Percentiles rank a stretch among this genome's conserved stretches.
Conservation (phyloP, 2,329 filamentous ascomycete genomes). For the Erysiphe pulchra region DNA sequence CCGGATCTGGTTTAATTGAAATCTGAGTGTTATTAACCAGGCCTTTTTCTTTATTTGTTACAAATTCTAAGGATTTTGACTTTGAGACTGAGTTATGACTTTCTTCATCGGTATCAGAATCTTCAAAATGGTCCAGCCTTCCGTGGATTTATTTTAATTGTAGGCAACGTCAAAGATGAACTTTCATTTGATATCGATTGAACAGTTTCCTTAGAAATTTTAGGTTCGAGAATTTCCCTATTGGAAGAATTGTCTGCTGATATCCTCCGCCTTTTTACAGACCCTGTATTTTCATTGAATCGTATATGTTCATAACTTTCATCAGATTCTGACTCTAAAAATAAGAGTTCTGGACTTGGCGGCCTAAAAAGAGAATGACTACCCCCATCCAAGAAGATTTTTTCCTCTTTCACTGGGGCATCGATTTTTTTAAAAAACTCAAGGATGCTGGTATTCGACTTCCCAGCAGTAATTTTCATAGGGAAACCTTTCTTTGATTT, state of each 20-base stretch:
- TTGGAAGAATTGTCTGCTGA: constrained; percentile 2
- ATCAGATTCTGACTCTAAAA: constrained; percentile 3
- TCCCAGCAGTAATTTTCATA: constrained; percentile 6
- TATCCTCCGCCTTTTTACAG: constrained; percentile 20
- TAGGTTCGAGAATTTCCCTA: neutral
- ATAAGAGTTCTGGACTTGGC: constrained; percentile 1
- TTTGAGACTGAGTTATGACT: constrained; percentile 6
- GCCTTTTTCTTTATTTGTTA: neutral
- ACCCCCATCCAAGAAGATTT: constrained; percentile 24
- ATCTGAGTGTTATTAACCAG: neutral
- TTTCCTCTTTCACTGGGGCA: constrained; percentile 22
- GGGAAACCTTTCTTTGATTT: constrained; percentile 7
- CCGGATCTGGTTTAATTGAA: neutral
- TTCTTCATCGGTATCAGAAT: constrained; percentile 37
- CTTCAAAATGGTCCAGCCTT: constrained; percentile 41
- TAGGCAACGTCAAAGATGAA: neutral
- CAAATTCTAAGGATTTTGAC: neutral
- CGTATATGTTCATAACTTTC: constrained; percentile 9
- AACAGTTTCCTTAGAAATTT: neutral
- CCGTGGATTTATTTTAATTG: constrained; percentile 5
- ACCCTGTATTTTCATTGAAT: constrained; percentile 16
- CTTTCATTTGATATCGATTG: neutral
- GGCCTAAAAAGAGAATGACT: constrained; percentile 5
- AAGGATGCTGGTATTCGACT: constrained; percentile 38
- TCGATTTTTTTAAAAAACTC: constrained; percentile 51